These are phyloP conservation scores for Podosphaera xanthii DNA, from an alignment of 2,329 filamentous ascomycete species.

Conservation along the genomic window DNA sequence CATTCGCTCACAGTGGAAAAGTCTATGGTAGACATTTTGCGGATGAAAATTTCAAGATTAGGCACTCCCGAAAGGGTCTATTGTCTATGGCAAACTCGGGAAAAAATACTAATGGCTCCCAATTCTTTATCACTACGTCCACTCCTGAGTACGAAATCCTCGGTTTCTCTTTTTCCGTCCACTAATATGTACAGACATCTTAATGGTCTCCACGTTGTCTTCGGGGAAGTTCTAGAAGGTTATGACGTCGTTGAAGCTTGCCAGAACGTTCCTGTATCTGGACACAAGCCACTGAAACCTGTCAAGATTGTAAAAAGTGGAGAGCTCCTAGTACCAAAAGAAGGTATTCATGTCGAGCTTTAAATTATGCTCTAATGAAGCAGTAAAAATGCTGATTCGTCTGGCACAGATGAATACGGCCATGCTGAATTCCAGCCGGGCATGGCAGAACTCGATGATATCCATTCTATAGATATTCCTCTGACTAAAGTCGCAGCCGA, in stretches of 20 bases:
- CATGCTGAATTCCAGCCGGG: constrained; percentile 15
- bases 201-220: constrained; percentile 67
- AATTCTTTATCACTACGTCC: constrained; percentile 80
- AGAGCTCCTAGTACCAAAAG: constrained; percentile 59
- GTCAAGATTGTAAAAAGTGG: constrained; percentile 69
- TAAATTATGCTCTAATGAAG: constrained; percentile 24
- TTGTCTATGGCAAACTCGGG: constrained; percentile 74
- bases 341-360: constrained; percentile 86
- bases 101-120: constrained; percentile 68
- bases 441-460: constrained; percentile 10
- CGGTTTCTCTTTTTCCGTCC: neutral
- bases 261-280: constrained; percentile 43
- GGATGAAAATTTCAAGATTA: constrained; percentile 90
- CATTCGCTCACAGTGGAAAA: constrained; percentile 13
- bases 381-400: constrained; percentile 14
- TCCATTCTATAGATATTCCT: constrained; percentile 8
- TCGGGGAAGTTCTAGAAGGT: constrained; percentile 72
- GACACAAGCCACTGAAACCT: constrained; percentile 44
- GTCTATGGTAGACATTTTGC: constrained; percentile 67
- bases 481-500: constrained; percentile 7
- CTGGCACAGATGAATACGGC: constrained; percentile 14
- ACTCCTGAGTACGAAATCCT: constrained; percentile 38
- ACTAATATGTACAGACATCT: constrained; percentile 37
- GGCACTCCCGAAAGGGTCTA: constrained; percentile 67
- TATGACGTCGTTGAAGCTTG: constrained; percentile 63